Evolutionary conservation across 306 rosid species (phyloP), one percentile per base, ranked within the genome.

Genomic region (Cicer pinnatifidum): DNA sequence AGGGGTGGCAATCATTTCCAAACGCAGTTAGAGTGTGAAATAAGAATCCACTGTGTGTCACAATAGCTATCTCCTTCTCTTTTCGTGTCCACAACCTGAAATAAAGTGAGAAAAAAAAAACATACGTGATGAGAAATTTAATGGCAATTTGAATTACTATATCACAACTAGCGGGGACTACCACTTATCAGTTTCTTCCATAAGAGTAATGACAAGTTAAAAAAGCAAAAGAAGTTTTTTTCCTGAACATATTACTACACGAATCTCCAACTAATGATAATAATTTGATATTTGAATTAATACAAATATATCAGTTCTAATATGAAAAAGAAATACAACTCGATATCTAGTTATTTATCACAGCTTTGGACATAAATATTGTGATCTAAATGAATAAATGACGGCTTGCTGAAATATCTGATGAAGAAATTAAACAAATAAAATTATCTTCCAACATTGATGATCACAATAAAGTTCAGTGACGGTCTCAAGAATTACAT

Each of bases 1-100:
- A 17, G 8, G 89, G 90, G 72, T 89, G 90, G 79, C 93, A 92
- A 73, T 92, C 97, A 78, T 87, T 88, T 75, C 88, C 93, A 35
- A 89, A 80, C 2, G 80, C 78, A 28, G 63, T 58, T 17, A 92
- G 85, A 4, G 91, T 86, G 71, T 88, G 91, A 78, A 67, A 88
- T 84, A 92, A 84, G 86, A 92, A 89, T 48, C 96, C 97, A 67
- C 96, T 84, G 16, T 92, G 97, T 15, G 97, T 92, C 67, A 92
- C 97, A 80, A 92, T 75, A 51, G 97, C 96, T 79, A 92, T 89
- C 82, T 92, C 97, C 85, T 85, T 86, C 90, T 92, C 96, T 48
- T 86, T 68, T 67, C 96, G 83, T 9, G 96, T 89, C 88, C 89
- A 92, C 85, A 92, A 66, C 97, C 96, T 92, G 80, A 12, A 74